Base-by-base conservation (phyloP, 352 stramenopile species). In the Pythium pectinolyticum region DNA sequence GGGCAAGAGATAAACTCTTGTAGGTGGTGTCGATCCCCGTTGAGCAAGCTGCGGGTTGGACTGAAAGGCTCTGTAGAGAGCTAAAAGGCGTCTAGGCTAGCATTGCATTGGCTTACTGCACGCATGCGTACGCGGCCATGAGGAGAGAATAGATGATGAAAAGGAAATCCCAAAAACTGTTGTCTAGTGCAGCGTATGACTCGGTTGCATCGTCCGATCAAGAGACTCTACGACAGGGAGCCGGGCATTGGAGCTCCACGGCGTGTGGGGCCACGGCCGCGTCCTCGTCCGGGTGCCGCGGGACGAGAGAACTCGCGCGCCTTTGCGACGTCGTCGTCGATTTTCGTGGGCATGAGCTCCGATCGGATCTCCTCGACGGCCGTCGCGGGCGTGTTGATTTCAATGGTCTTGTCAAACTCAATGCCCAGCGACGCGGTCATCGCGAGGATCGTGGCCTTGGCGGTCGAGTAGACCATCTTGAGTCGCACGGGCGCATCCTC, bases 401-500 rank as follows among this genome's bases (percentile, higher is more conserved):
- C 86, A 46, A 94, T 83, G 61, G 74, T 86, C 52, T 91, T 83
- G 66, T 89, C 82, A 39, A 94, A 91, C 34, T 76, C 71, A 30
- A 94, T 79, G 12, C 79, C 75, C 19, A 90, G 70, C 50, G 83
- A 73, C 27, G 77, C 61, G 20, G 84, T 83, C 2, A 75, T 83
- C n/a, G 80, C 79, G 25, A 95, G 73, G 24, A 97, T 77, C 15
- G 84, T 94, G 20, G 89, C 88, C 56, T 96, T 96, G 57, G 82
- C 89, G 6, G 89, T 95, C 47, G 89, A 96, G 66, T 96, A 96
- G 15, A 92, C 88, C 89, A 97, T 97, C 74, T 96, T 97, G 46
- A 90, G 67, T 15, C 89, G 81, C 50, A 97, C 80, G 8, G 88
- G 78, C 0, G 86, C 78, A 20, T 94, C 85, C 63, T 97, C 90